Evolutionary conservation across 2,329 filamentous ascomycete genomes (phyloP).

Genomic region (Colletotrichum horii): DNA sequence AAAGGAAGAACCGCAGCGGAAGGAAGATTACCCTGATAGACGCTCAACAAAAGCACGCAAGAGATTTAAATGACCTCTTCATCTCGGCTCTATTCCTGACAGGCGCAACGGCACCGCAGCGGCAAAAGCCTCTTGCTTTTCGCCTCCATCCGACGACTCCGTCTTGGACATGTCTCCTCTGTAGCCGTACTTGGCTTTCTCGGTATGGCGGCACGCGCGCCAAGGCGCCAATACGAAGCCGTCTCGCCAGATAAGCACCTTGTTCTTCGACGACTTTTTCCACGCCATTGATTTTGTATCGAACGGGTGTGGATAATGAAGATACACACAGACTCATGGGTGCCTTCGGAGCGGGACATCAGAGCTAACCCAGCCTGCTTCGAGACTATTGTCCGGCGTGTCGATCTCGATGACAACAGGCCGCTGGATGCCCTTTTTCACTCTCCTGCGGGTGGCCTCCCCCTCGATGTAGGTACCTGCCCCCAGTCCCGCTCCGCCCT

Average conservation of each 20-base stretch:
- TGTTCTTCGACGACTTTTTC: background rate
- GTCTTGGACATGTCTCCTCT: background rate
- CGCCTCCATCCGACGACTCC: background rate
- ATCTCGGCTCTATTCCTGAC: conserved; percentile 4
- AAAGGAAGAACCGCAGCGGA: background rate
- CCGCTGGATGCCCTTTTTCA: background rate
- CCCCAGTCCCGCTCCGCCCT: conserved; percentile 17
- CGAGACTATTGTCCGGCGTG: background rate
- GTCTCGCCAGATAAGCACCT: conserved; percentile 2
- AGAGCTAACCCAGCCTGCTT: background rate
- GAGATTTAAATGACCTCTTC: background rate
- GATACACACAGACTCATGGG: background rate
- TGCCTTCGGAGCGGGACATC: background rate
- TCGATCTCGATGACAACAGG: conserved; percentile 5
- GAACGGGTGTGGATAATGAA: background rate
- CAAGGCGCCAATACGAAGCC: conserved; percentile 8
- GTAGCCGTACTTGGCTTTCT: conserved; percentile 3
- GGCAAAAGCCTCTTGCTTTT: background rate
- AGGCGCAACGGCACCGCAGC: background rate
- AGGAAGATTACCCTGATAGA: background rate
- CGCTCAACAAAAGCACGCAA: background rate
- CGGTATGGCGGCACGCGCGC: conserved; percentile 17
- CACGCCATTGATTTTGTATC: background rate
- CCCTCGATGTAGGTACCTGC: background rate
- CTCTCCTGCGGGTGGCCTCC: background rate